Base-by-base conservation (phyloP, 1,139 yeast species). In the Hemisphaericaspora subhashii region DNA sequence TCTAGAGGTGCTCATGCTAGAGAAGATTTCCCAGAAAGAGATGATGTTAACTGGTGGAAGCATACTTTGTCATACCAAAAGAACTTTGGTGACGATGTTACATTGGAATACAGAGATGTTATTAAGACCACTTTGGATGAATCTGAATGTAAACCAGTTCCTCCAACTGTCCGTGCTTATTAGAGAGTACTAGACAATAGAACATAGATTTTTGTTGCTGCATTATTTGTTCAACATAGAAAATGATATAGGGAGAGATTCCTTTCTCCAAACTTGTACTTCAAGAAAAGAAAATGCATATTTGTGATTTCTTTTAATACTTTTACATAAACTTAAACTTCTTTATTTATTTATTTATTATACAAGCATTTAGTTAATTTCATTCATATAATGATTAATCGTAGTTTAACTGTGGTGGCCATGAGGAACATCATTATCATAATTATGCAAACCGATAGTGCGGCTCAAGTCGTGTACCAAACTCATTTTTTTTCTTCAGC, bases 1-100 rank as follows among this genome's bases (percentile, higher is more conserved):
- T 89, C 97, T 34, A 87, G 98, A 77, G 98, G 98, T 73, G 98
- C 98, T 37, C 98, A 92, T 60, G 98, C 98, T 48, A 85, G 98
- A 74, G 98, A 92, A 68, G 98, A 92, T 67, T 90, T 69, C 74
- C 97, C 95, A 55, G 83, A 82, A 46, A 87, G 98, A 81, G 96
- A 92, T 60, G 98, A 92, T 64, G 88, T 64, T 46, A 74, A 87
- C 76, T 92, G 98, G 98, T 88, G 89, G 94, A 90, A 90, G 75
- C 98, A 92, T 71, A 79, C 97, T 37, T 74, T 92, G 62, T 87
- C 97, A 38, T 92, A 94, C 88, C 98, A 92, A 74, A 58, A 68
- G 44, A 65, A 70, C 31, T 74, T 74, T 47, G 95, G 94, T 57
- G 92, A 78, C 37, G 74, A 77, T 39, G 88, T 88, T 38, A 70